These are phyloP conservation scores for Astragalus membranaceus DNA, from an alignment of 306 rosid species.

Conservation along the genomic window DNA sequence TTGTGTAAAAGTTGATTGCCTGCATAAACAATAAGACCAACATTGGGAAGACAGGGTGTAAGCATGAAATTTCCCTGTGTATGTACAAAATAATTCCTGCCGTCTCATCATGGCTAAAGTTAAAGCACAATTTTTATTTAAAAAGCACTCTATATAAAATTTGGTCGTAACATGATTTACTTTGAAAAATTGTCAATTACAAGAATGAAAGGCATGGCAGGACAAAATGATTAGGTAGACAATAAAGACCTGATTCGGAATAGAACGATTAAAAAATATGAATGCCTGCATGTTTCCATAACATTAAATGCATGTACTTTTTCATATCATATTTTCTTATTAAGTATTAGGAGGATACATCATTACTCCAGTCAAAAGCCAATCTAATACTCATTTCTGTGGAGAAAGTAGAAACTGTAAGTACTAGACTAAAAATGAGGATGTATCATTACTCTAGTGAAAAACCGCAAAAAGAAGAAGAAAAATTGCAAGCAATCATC, in stretches of 20 bases:
- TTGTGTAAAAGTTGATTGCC: slow-evolving; percentile 80
- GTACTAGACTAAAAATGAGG: background rate
- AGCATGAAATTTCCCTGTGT: slow-evolving; percentile 11
- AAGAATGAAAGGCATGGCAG: background rate
- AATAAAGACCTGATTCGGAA: background rate
- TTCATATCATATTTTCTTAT: background rate
- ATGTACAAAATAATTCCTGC: slow-evolving; percentile 17
- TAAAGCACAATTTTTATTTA: background rate
- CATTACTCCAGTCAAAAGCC: background rate
- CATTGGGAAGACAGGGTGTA: background rate
- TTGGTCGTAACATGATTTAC: background rate
- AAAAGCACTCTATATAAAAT: background rate
- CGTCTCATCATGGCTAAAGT: background rate
- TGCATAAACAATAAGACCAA: slow-evolving; percentile 30
- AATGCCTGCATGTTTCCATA: background rate
- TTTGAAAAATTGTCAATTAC: background rate
- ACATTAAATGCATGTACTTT: background rate
- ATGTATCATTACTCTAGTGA: background rate
- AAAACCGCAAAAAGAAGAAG: background rate
- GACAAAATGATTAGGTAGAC: background rate
- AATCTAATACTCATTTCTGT: background rate
- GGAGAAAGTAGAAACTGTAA: background rate
- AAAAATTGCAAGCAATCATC: background rate
- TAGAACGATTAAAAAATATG: background rate
- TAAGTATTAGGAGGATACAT: background rate